Conservation (phyloP, 441 rosid genomes). For the Syzygium syzygioides region DNA sequence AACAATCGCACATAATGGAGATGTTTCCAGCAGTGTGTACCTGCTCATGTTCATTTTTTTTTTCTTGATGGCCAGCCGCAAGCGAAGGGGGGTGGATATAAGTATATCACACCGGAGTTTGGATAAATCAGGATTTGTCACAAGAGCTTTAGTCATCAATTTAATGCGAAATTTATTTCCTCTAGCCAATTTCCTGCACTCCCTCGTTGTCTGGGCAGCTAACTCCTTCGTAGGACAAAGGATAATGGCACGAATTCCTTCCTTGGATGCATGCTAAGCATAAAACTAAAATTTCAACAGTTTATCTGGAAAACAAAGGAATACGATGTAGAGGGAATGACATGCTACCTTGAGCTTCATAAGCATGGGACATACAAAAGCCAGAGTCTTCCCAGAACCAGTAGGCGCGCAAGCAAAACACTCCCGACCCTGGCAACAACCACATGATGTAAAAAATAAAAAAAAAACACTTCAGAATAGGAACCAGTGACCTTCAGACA, state of each 20-base stretch:
- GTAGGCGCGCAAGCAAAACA: conserved; percentile 97
- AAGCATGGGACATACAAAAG: conserved; percentile 87
- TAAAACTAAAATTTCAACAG: conserved; percentile 2
- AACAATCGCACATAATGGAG: not conserved
- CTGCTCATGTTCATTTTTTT: conserved; percentile 78
- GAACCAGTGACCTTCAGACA: not conserved
- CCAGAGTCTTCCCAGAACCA: conserved; percentile 92
- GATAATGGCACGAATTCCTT: conserved; percentile 73
- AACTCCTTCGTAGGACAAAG: conserved; percentile 84
- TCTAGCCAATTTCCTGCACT: conserved; percentile 75
- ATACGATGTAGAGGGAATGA: not conserved
- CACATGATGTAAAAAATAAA: not conserved
- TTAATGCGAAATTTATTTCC: conserved; percentile 65
- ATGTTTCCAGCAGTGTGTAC: conserved; percentile 26
- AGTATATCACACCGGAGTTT: conserved; percentile 75
- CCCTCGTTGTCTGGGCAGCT: conserved; percentile 85
- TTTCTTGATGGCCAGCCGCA: conserved; percentile 54
- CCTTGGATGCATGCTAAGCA: conserved; percentile 45
- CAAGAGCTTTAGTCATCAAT: conserved; percentile 72
- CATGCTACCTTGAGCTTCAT: conserved; percentile 75
- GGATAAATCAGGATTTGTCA: conserved; percentile 49
- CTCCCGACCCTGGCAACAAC: conserved; percentile 54
- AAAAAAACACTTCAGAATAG: not conserved
- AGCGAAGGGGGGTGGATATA: conserved; percentile 76
- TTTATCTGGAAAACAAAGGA: conserved; percentile 6